Base-by-base conservation (phyloP, 1,139 yeast genomes). In the Lodderomyces parapsilosis region DNA sequence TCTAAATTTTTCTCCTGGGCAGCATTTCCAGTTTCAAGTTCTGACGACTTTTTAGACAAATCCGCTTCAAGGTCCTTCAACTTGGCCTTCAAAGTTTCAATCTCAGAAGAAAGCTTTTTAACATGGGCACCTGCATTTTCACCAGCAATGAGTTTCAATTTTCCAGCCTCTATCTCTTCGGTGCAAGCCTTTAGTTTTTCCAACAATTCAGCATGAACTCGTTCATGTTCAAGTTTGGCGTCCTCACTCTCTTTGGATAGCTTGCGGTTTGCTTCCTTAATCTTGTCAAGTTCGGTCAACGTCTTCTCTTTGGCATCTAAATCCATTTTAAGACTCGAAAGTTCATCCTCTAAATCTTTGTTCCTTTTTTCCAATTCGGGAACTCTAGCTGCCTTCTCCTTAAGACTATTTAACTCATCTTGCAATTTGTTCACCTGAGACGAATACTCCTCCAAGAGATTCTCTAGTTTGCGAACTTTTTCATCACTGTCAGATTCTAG, bases 401-500 rank as follows among this genome's bases (percentile, higher is more conserved):
- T 10, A 14, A 33, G 14, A 9, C 17, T n/a, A 3, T 10, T 33
- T 20, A 33, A 17, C 20, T 33, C 25, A 5, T 33, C 25, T n/a
- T 33, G 15, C 25, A 33, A 33, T 19, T 19, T 33, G 17, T 33
- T 20, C 25, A 33, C 36, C 18, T 6, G n/a, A 11, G 25, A 11
- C 5, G 24, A 6, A 19, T 37, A 18, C 14, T 37, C 33, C 13
- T 22, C 17, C 20, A 25, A 17, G 7, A 18, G 9, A 25, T 17
- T n/a, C 15, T 20, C 17, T 5, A 28, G 20, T 14, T 38, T 27
- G 9, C 19, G 6, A n/a, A 27, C 31, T 15, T 37, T 37, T 15
- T 38, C 25, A 2, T 31, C 28, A 30, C 20, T 28, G 6, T 39
- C 36, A 3, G 41, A 23, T 11, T 39, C 41, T 2, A 5, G 4